phyloP scores from a whole-genome alignment of 805 yeast species.

The Lachancea meyersii region DNA sequence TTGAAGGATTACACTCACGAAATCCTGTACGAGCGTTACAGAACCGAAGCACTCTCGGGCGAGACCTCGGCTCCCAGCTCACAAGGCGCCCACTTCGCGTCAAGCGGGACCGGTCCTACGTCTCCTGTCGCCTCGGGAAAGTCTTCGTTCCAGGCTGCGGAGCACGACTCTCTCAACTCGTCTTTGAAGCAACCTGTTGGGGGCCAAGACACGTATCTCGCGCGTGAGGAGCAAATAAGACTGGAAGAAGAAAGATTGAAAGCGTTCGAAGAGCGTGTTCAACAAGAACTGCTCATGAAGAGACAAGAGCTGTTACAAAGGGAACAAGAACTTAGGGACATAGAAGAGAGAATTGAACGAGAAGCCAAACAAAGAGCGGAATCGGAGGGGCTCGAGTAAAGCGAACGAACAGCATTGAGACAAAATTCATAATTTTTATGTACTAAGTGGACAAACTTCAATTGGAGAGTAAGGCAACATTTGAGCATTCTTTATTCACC shows the following conservation, averaged over 20 bases:
- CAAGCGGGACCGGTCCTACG: constrained; percentile 6
- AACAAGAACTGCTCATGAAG: constrained; percentile 74
- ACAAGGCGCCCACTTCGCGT: not conserved
- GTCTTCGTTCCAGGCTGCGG: constrained; percentile 5
- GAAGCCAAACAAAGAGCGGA: constrained; percentile 41
- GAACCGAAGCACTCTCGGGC: constrained; percentile 78
- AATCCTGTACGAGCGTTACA: constrained; percentile 76
- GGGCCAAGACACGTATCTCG: constrained; percentile 41
- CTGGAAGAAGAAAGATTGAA: constrained; percentile 83
- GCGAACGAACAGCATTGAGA: not conserved
- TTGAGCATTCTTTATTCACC: too few relatives aligned
- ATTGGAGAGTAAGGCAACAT: too few relatives aligned
- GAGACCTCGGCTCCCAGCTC: constrained; percentile 28
- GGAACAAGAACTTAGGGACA: constrained; percentile 77
- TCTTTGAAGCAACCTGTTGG: constrained; percentile 11
- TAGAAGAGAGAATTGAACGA: constrained; percentile 60
- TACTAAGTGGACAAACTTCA: too few relatives aligned
- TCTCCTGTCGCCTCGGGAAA: constrained; percentile 9
- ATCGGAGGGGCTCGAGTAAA: constrained; percentile 1
- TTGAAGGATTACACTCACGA: constrained; percentile 87
- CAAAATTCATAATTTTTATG: not conserved
- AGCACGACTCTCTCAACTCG: constrained; percentile 8
- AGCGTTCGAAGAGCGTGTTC: constrained; percentile 83
- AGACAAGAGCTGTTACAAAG: constrained; percentile 77
- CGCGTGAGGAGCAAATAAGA: constrained; percentile 84